Evolutionary conservation across 805 yeast species (phyloP).

Genomic region (Suhomyces pyralidae): DNA sequence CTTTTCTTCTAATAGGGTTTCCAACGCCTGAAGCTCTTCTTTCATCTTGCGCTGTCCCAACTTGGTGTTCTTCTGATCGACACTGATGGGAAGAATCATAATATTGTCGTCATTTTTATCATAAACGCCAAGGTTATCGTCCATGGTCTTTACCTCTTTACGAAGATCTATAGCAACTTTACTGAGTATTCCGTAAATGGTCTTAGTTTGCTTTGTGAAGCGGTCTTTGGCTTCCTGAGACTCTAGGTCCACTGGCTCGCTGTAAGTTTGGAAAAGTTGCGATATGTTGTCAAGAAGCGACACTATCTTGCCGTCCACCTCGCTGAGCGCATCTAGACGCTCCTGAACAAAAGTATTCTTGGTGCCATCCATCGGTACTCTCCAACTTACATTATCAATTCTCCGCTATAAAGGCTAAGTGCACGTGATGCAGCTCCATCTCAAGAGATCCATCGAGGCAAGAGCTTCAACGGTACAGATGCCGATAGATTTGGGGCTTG

Average conservation of each 20-base stretch:
- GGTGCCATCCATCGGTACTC: slow-evolving; percentile 10
- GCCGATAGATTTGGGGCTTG: slow-evolving; percentile 41
- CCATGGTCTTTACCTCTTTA: slow-evolving; percentile 64
- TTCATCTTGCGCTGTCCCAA: slow-evolving; percentile 58
- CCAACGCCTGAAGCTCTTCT: slow-evolving; percentile 37
- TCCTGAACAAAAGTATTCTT: slow-evolving; percentile 41
- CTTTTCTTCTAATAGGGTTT: slow-evolving; percentile 9
- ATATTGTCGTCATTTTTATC: slow-evolving; percentile 42
- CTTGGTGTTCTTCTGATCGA: slow-evolving; percentile 68
- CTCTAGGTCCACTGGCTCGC: slow-evolving; percentile 20
- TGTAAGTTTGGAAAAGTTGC: slow-evolving; percentile 41
- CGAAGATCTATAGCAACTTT: slow-evolving; percentile 57
- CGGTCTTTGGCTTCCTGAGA: slow-evolving; percentile 28
- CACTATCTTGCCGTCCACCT: slow-evolving; percentile 52
- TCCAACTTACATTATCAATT: neutral
- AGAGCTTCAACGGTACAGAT: slow-evolving; percentile 10
- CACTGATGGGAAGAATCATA: slow-evolving; percentile 62
- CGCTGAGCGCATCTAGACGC: slow-evolving; percentile 50
- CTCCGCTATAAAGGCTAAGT: neutral
- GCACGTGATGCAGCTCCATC: neutral
- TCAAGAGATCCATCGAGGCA: neutral
- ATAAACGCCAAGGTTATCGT: slow-evolving; percentile 52
- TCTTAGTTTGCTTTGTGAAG: slow-evolving; percentile 43
- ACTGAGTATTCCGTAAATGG: slow-evolving; percentile 55
- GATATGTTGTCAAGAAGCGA: slow-evolving; percentile 50